Percentiles rank a stretch among this genome's conserved stretches.
Conservation (phyloP, 371 early-diverging fungal species). For the Mycotypha africana region DNA sequence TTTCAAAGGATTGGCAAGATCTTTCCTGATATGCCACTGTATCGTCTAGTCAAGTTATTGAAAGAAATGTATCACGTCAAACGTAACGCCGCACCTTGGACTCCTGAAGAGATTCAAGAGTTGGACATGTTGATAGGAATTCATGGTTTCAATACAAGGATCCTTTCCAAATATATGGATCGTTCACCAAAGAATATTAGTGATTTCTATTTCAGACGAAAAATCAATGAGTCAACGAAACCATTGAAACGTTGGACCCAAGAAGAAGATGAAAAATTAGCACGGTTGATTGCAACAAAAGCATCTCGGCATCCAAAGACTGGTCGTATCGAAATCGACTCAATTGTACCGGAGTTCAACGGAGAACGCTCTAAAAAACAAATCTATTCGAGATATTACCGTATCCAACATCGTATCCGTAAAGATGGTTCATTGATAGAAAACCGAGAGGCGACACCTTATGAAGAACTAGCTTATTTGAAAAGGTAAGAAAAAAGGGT, state of each 20-base stretch:
- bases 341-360: neutral
- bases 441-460: constrained; percentile 1
- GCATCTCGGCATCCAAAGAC: neutral
- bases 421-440: constrained; percentile 7
- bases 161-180: neutral
- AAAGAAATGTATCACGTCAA: constrained; percentile 9
- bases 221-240: neutral
- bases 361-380: constrained; percentile 3
- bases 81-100: constrained; percentile 2
- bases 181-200: constrained; percentile 9
- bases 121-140: constrained; percentile 11
- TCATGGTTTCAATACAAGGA: constrained; percentile 1
- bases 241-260: constrained; percentile 5
- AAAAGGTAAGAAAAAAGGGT: constrained; percentile 3
- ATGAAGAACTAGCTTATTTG: constrained; percentile 8
- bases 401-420: constrained; percentile 6
- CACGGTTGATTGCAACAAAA: neutral
- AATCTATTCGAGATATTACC: constrained; percentile 3
- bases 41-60: neutral
- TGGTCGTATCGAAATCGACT: neutral
- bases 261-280: constrained; percentile 5
- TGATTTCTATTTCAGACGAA: neutral
- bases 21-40: constrained; percentile 12
- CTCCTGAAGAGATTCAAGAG: constrained; percentile 9
- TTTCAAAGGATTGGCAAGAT: constrained; percentile 11